Base-by-base conservation (phyloP, 2,329 filamentous ascomycete species). In the Penicillium sp. region DNA sequence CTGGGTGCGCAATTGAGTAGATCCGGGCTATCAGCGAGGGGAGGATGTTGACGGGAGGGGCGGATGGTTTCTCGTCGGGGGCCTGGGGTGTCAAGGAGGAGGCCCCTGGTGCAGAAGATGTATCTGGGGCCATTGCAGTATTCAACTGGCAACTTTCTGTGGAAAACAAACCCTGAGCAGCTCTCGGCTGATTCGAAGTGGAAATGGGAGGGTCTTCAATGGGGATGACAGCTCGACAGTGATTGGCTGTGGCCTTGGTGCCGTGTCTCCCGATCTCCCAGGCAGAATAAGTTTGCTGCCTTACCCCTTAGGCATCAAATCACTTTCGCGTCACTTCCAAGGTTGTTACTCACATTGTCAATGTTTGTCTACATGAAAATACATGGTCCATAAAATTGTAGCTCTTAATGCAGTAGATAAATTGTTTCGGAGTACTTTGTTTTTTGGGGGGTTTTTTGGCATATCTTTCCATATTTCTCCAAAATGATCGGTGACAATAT, bases 1-100 rank as follows among this genome's bases (percentile, higher is more conserved):
- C 74, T 0, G 90, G 88, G 65, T 95, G 89, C 21, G 86, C 73
- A 68, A 90, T 82, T 13, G 87, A 84, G 69, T 89, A 83, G 23
- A 82, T 71, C 50, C 75, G 79, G 2, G 84, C 81, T 21, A 78
- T 62, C n/a, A 77, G 70, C 25, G 75, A 81, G 29, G 78, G 68
- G 48, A 83, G 76, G 60, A 81, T 74, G 54, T 78, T 73, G 59
- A 83, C 75, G 37, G 82, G 78, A 13, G 73, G 72, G 27, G 71
- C 57, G 23, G 69, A 65, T 35, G 66, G 64, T 54, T 74, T 69
- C 45, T 65, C 63, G 47, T 60, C 54, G 8, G 64, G 59, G 37
- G 59, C 29, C 45, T 60, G 67, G 4, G 57, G 41, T 19, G 48
- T 37, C 10, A 50, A 61, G 7, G 50, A 37, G 35, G 50, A n/a